A percentile compares a stretch with the other conserved stretches of the same genome.
Conservation (phyloP, 495 filamentous ascomycete species). For the Talaromyces ruber region DNA sequence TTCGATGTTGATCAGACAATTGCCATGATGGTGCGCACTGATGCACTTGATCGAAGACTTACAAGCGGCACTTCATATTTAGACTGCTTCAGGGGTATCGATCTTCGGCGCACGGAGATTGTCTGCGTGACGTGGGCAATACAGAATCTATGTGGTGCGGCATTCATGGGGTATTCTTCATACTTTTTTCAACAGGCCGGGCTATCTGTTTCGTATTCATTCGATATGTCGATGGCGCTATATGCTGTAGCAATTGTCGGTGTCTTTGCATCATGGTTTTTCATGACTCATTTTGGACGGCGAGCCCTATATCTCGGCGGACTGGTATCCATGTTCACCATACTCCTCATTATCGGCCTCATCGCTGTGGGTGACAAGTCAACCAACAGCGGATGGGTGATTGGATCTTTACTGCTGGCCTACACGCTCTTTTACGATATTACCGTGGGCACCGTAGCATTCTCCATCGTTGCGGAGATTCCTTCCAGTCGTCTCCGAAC, state of each 20-base stretch:
- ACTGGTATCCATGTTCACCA: slow-evolving; percentile 32
- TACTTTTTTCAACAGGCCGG: slow-evolving; percentile 61
- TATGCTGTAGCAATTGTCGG: slow-evolving; percentile 21
- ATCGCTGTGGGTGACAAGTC: slow-evolving; percentile 42
- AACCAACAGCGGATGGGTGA: slow-evolving; percentile 39
- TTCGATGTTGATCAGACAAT: slow-evolving; percentile 27
- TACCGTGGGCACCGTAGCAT: slow-evolving; percentile 52
- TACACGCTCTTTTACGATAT: slow-evolving; percentile 51
- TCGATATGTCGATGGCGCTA: slow-evolving; percentile 21
- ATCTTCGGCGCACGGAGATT: slow-evolving; percentile 34
- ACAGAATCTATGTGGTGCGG: not conserved
- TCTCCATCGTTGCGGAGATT: slow-evolving; percentile 53
- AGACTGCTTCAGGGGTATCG: slow-evolving; percentile 29
- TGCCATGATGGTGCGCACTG: slow-evolving; percentile 48
- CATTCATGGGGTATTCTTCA: slow-evolving; percentile 41
- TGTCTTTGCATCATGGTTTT: slow-evolving; percentile 17
- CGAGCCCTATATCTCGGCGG: slow-evolving; percentile 45
- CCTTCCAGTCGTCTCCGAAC: slow-evolving; percentile 49
- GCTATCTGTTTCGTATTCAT: slow-evolving; percentile 29
- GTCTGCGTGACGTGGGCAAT: slow-evolving; percentile 5
- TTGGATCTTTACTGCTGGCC: slow-evolving; percentile 44
- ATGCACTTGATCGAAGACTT: slow-evolving; percentile 22
- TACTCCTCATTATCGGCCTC: slow-evolving; percentile 53
- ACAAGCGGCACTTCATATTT: slow-evolving; percentile 21
- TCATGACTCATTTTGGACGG: slow-evolving; percentile 35